Conservation (phyloP, 768 basidiomycete species). For the Boletus rubescentipes region DNA sequence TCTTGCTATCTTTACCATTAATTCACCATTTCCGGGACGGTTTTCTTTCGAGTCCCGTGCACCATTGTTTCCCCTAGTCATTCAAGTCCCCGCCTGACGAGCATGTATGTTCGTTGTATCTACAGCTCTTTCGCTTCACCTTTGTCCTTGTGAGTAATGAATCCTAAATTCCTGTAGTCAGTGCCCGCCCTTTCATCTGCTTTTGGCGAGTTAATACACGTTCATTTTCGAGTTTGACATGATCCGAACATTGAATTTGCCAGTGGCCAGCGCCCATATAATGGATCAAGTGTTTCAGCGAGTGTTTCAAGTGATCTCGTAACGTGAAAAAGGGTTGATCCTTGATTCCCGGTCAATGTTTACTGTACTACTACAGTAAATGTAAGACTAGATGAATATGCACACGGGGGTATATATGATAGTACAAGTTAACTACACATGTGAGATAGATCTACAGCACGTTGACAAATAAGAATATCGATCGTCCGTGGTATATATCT, state of each 20-base stretch:
- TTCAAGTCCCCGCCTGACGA: conserved; percentile 1
- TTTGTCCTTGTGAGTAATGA: conserved; percentile 20
- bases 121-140: conserved; percentile 16
- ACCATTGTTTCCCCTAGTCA: conserved; percentile 16
- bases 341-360: background rate
- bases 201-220: background rate
- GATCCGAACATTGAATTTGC: background rate
- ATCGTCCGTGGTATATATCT: background rate
- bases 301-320: background rate
- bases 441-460: conserved; percentile 20
- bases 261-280: background rate
- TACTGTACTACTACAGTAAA: conserved; percentile 10
- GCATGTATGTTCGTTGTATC: conserved; percentile 25
- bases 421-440: conserved; percentile 6
- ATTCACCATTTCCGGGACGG: conserved; percentile 8
- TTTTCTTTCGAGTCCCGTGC: conserved; percentile 1
- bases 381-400: conserved; percentile 3
- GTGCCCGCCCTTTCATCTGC: background rate
- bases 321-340: background rate
- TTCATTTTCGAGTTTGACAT: background rate
- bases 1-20: conserved; percentile 17
- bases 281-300: too few relatives aligned
- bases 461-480: conserved; percentile 14
- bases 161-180: conserved; percentile 5
- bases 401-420: conserved; percentile 6